A percentile compares a stretch with the other conserved stretches of the same genome.
Evolutionary conservation across 225 moss, liverwort and hornwort genomes (phyloP).

Genomic region (Antitrichia curtipendula): DNA sequence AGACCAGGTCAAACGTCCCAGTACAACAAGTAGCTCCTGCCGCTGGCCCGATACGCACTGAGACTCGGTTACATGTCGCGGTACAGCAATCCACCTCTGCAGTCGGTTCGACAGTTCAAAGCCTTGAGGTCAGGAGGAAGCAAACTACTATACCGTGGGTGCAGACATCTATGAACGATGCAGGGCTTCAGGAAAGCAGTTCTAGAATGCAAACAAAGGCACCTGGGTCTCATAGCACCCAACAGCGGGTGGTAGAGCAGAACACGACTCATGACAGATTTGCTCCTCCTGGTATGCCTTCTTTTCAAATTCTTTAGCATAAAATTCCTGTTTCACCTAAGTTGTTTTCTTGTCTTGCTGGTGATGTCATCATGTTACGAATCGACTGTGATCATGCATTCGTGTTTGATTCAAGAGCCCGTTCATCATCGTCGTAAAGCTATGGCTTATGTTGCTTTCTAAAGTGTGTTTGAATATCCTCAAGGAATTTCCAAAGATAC

Average conservation of each 20-base stretch:
- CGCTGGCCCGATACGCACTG: background rate
- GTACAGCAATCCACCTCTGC: slow-evolving; percentile 1
- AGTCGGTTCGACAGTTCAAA: slow-evolving; percentile 2
- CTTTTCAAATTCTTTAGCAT: background rate
- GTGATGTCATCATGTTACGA: background rate
- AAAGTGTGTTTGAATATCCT: background rate
- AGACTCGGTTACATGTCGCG: slow-evolving; percentile 3
- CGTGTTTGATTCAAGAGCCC: background rate
- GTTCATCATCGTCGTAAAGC: background rate
- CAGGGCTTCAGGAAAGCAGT: background rate
- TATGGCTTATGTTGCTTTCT: background rate
- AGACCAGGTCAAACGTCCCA: slow-evolving; percentile 13
- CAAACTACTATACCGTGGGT: slow-evolving; percentile 37
- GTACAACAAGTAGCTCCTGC: slow-evolving; percentile 1
- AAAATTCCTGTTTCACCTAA: background rate
- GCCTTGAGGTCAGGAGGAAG: slow-evolving; percentile 20
- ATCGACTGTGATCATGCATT: background rate
- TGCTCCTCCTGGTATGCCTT: slow-evolving; percentile 14
- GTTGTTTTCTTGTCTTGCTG: background rate
- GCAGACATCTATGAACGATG: slow-evolving; percentile 1
- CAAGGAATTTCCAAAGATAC: background rate
- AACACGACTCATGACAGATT: background rate
- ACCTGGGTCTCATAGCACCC: slow-evolving; percentile 1
- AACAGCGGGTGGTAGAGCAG: slow-evolving; percentile 14
- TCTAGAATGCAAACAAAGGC: slow-evolving; percentile 6